Evolutionary conservation across 2,329 filamentous ascomycete genomes (phyloP), one percentile per base, ranked within the genome.

Genomic region (Grosmannia clavigera): DNA sequence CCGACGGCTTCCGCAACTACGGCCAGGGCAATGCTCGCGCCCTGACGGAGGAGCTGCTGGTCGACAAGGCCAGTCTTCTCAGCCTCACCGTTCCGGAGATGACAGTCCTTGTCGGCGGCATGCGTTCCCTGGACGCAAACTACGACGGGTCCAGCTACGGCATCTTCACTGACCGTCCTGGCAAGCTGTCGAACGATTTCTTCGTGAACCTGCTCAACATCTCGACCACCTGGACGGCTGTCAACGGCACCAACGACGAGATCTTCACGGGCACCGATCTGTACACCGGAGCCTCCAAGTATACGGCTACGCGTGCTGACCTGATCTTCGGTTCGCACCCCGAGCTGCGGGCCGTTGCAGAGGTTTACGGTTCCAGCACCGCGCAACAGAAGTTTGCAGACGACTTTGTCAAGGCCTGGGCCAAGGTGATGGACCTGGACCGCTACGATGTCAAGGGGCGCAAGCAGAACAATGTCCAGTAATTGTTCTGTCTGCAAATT

Each of bases 1-100:
- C 79, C 19, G 88, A 92, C 64, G 86, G 85, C 6, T 91, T 92
- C 86, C 86, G 87, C 69, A 91, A 88, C 79, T 90, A 87, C 69
- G 87, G 86, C 67, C 76, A 80, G 64, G 80, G 80, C 1, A 83
- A 78, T 2, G 62, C 72, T 1, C 82, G 84, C 51, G 84, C 84
- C 35, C 78, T 77, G 65, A 79, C 82, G 5, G 88, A 92, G 74
- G 80, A 88, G 67, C 78, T 83, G 69, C 80, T 91, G 25, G 78
- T 92, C 56, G 88, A 92, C 79, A 79, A 77, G 64, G 88, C 88
- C 1, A 76, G 87, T 62, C 81, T 87, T 19, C 81, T 92, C 16
- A 87, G 78, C 2, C 82, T 92, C 5, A 81, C 85, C 7, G 79
- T 85, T 1, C 87, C 87, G 0, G 86, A 92, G 73, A 67, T 90